A percentile compares a stretch with the other conserved stretches of the same genome.
These are phyloP conservation scores for Amaranthus palmeri DNA, from an alignment of 148 eudicot genomes.

Conservation along the genomic window DNA sequence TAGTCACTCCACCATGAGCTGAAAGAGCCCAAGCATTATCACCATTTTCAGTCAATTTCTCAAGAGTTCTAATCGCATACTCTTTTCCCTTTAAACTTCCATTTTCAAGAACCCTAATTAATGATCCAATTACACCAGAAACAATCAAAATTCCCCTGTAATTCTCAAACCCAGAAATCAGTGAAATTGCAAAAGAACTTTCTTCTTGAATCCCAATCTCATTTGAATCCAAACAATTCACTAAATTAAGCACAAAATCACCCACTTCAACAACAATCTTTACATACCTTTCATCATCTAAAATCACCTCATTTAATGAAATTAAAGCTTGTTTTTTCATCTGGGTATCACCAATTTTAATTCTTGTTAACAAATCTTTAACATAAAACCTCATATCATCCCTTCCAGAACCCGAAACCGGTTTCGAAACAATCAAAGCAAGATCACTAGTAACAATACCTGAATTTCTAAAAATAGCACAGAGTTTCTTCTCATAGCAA, in stretches of 20 bases:
- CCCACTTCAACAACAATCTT: constrained; percentile 50
- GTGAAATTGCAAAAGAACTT: constrained; percentile 31
- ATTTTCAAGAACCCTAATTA: constrained; percentile 60
- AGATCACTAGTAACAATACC: constrained; percentile 44
- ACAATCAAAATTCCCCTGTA: constrained; percentile 36
- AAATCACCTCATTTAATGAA: constrained; percentile 49
- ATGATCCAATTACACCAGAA: constrained; percentile 52
- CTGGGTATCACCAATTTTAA: constrained; percentile 51
- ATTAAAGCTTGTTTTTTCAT: constrained; percentile 62
- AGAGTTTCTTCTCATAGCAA: constrained; percentile 24
- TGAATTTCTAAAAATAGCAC: constrained; percentile 33
- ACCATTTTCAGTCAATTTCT: constrained; percentile 61
- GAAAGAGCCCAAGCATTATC: constrained; percentile 87
- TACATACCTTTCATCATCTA: constrained; percentile 63
- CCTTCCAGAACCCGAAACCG: constrained; percentile 35
- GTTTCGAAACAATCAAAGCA: constrained; percentile 61
- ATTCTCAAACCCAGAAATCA: constrained; percentile 41
- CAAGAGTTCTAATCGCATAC: constrained; percentile 43
- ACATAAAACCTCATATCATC: constrained; percentile 70
- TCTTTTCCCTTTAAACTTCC: constrained; percentile 46
- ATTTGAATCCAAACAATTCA: constrained; percentile 45
- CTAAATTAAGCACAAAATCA: constrained; percentile 32
- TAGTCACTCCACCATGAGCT: constrained; percentile 81
- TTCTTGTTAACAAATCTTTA: constrained; percentile 54
- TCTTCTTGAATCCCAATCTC: constrained; percentile 54